Base-by-base conservation (phyloP, 352 stramenopile genomes). In the Albugo laibachii region DNA sequence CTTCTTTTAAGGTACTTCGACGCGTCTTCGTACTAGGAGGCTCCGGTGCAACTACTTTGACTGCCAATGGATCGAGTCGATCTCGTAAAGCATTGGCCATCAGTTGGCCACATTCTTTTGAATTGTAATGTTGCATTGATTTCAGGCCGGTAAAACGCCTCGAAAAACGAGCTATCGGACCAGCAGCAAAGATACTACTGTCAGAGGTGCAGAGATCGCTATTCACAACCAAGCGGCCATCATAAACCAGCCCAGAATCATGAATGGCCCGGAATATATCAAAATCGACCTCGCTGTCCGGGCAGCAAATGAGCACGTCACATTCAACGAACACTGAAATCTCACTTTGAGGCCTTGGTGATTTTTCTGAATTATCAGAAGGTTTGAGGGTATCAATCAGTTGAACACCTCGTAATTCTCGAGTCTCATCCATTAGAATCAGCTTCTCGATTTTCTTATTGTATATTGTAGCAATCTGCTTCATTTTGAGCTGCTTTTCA, bases 231-330 rank as follows among this genome's bases (percentile, higher is more conserved):
- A 96, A 67, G 0, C 81, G 67, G 0, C 84, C 84, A 53, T 96
- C 84, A 56, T 94, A 95, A 16, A 95, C 84, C 27, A 96, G 69
- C 6, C 84, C 86, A 47, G 71, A 82, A 40, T 92, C 79, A 55
- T 95, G 94, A 42, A 93, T 80, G 11, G 83, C 83, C 4, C 67
- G 67, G 54, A 95, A 96, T 1, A 94, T 57, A 57, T 93, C 82
- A 13, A 71, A 65, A 55, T 93, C 80, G 12, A 80, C 69, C 52
- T 95, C 83, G 38, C 77, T 79, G 18, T 84, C 67, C 48, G 83
- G 78, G 38, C 71, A 92, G 55, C 75, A 87, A 27, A 94, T 61
- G 34, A 96, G 41, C 58, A 86, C 74, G 2, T 59, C 53, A 44
- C 81, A 92, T 1, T 54, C 45, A 1, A 87, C 15, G 4, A 13